Conservation (phyloP, 2,329 filamentous ascomycete genomes). For the Colletotrichum sublineola region DNA sequence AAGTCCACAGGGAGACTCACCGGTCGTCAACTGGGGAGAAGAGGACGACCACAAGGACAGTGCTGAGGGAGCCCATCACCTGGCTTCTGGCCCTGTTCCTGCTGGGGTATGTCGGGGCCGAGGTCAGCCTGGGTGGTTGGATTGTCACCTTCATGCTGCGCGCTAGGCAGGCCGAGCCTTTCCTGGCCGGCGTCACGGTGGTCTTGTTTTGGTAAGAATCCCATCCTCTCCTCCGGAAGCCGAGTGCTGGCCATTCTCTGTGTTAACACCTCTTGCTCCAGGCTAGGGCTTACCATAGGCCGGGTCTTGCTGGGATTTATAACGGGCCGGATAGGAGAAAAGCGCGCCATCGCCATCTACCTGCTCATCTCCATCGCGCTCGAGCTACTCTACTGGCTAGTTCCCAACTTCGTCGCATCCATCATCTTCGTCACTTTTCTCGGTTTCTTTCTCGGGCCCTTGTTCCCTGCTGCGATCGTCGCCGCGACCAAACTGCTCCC, state of each 20-base stretch:
- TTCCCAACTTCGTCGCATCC: constrained; percentile 81
- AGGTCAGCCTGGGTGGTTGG: constrained; percentile 83
- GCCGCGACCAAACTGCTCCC: constrained; percentile 81
- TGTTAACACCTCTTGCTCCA: constrained; percentile 2
- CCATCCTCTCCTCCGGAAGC: not conserved
- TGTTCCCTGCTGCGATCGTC: constrained; percentile 83
- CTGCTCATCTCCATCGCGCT: constrained; percentile 73
- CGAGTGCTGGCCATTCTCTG: not conserved
- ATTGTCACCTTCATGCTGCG: constrained; percentile 90
- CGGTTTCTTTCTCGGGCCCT: constrained; percentile 84
- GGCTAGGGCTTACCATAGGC: constrained; percentile 80
- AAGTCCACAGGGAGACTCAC: constrained; percentile 63
- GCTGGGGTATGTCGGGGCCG: constrained; percentile 82
- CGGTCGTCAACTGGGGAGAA: constrained; percentile 52
- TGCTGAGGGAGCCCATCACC: constrained; percentile 67
- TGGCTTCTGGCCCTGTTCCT: constrained; percentile 83
- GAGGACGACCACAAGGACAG: constrained; percentile 58
- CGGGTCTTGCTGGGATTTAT: constrained; percentile 81
- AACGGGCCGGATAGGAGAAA: constrained; percentile 81
- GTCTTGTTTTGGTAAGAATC: constrained; percentile 79
- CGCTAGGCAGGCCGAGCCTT: constrained; percentile 76
- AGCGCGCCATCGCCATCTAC: constrained; percentile 73
- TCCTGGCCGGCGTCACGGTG: constrained; percentile 80
- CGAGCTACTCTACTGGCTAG: constrained; percentile 84
- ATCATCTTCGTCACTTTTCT: constrained; percentile 78